A percentile compares a stretch with the other conserved stretches of the same genome.
These are phyloP conservation scores for Microascus cirrosus DNA, from an alignment of 2,329 filamentous ascomycete genomes.

Conservation along the genomic window DNA sequence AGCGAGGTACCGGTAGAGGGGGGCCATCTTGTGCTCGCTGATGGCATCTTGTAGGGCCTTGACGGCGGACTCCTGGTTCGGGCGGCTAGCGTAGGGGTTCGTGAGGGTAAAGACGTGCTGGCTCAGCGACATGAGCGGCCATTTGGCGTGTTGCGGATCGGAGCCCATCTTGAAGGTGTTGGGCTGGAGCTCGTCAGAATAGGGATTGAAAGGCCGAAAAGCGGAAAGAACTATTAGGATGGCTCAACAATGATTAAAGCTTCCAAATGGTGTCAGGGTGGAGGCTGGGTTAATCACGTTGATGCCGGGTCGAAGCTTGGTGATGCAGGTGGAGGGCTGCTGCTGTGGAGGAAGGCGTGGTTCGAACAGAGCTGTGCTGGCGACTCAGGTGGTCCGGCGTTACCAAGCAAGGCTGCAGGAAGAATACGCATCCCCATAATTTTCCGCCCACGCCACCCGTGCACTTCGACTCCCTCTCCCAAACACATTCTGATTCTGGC, in stretches of 20 bases:
- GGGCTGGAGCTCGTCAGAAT: neutral
- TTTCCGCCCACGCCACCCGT: neutral
- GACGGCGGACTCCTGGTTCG: conserved; percentile 57
- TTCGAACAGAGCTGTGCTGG: neutral
- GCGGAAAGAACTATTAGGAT: neutral
- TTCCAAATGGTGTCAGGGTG: neutral
- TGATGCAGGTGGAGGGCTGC: conserved; percentile 1
- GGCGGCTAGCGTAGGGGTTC: conserved; percentile 59
- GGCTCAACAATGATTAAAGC: neutral
- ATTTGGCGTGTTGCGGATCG: conserved; percentile 79
- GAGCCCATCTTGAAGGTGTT: conserved; percentile 49
- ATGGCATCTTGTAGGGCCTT: conserved; percentile 76
- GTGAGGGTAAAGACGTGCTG: conserved; percentile 83
- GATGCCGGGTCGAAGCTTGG: neutral
- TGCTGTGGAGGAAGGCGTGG: neutral
- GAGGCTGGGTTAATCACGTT: neutral
- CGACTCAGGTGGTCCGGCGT: conserved; percentile 1
- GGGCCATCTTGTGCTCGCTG: conserved; percentile 74
- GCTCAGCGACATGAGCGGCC: conserved; percentile 68
- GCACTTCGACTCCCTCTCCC: neutral
- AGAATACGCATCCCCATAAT: conserved; percentile 2
- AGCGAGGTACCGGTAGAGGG: conserved; percentile 74
- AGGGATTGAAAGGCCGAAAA: neutral
- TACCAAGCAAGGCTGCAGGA: conserved; percentile 3
- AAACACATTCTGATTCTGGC: neutral